Evolutionary conservation across 106 monocot genomes (phyloP).

Genomic region (Iris macrosiphon): DNA sequence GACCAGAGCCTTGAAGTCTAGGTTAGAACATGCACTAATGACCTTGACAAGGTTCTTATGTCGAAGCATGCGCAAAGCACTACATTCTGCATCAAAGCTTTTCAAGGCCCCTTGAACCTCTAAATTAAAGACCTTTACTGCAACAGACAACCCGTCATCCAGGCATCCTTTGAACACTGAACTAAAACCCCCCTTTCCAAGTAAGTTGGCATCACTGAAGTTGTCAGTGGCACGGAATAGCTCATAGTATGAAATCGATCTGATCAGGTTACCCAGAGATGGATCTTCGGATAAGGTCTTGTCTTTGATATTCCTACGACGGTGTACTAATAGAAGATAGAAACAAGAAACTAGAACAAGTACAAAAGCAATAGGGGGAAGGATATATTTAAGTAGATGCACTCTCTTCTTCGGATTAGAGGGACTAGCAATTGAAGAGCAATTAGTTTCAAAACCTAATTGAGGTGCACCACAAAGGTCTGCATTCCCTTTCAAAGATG

Average conservation of each 20-base stretch:
- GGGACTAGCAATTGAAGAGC: neutral
- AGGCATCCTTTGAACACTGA: too few species aligned
- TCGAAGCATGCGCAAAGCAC: too few species aligned
- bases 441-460: neutral
- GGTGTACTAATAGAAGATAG: neutral
- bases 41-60: neutral
- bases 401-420: neutral
- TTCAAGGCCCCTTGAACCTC: neutral
- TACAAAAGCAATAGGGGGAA: neutral
- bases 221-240: neutral
- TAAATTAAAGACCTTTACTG: constrained; percentile 16
- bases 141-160: too few species aligned
- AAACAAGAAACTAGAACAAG: neutral
- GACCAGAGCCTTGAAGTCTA: constrained; percentile 9
- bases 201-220: neutral
- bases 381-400: neutral
- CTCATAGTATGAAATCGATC: neutral
- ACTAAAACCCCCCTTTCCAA: too few species aligned
- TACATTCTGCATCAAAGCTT: neutral
- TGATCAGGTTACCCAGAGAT: too few species aligned
- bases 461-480: neutral
- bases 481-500: neutral
- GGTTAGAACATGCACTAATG: neutral
- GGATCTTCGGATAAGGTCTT: neutral
- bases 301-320: neutral